These are phyloP conservation scores for Stachybotrys elegans DNA, from an alignment of 2,329 filamentous ascomycete species.

Conservation along the genomic window DNA sequence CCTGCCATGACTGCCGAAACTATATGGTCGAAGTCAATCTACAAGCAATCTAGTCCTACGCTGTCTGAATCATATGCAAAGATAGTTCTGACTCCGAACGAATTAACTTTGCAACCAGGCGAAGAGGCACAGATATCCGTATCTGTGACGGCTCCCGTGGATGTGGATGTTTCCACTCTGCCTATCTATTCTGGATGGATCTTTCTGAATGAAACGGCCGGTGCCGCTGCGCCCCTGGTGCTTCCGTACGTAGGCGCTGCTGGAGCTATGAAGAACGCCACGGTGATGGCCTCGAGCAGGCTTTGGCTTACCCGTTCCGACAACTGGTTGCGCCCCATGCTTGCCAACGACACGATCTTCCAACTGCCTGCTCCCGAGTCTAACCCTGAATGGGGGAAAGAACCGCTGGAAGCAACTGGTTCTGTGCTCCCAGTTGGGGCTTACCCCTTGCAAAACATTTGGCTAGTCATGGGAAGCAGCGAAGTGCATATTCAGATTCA, in stretches of 20 bases:
- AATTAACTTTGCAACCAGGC: neutral
- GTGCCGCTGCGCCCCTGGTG: neutral
- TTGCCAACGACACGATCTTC: neutral
- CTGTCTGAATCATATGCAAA: too few species aligned
- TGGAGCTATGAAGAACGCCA: neutral
- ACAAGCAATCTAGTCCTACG: constrained; percentile 1
- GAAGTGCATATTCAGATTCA: neutral
- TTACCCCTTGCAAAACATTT: neutral
- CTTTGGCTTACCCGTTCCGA: neutral
- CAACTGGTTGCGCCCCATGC: neutral
- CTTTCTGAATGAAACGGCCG: neutral
- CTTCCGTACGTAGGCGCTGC: neutral
- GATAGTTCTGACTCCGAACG: neutral
- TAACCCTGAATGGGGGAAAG: neutral
- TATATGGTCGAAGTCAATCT: neutral
- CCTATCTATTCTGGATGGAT: neutral
- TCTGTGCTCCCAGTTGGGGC: neutral
- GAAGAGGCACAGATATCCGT: neutral
- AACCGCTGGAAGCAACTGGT: neutral
- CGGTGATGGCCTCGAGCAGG: neutral
- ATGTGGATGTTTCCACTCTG: neutral
- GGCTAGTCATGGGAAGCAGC: too few species aligned
- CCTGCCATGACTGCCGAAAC: neutral
- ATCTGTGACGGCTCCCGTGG: neutral
- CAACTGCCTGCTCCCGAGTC: neutral